Conservation (phyloP, 2,329 filamentous ascomycete genomes). For the Trichoderma gracile region DNA sequence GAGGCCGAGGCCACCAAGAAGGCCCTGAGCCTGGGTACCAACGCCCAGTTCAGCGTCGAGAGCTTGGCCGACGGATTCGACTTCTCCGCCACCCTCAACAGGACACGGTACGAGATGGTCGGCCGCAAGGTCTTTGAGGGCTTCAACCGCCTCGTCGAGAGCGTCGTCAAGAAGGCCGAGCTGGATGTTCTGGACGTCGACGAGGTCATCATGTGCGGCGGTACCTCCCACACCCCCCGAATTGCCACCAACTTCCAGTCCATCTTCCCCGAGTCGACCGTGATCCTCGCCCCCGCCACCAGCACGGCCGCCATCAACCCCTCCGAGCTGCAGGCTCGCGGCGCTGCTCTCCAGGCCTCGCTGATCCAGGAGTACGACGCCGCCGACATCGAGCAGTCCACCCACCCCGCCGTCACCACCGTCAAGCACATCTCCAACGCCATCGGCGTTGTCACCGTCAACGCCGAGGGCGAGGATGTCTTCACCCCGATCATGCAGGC, state of each 20-base stretch:
- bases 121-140: slow-evolving; percentile 83
- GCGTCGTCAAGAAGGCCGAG: slow-evolving; percentile 85
- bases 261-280: slow-evolving; percentile 79
- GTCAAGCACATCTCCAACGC: slow-evolving; percentile 87
- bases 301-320: slow-evolving; percentile 81
- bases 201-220: slow-evolving; percentile 90
- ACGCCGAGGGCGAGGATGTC: slow-evolving; percentile 59
- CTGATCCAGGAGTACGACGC: slow-evolving; percentile 92
- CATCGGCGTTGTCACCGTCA: slow-evolving; percentile 77
- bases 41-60: slow-evolving; percentile 91
- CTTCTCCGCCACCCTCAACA: slow-evolving; percentile 89
- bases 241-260: slow-evolving; percentile 77
- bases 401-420: slow-evolving; percentile 90
- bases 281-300: slow-evolving; percentile 81
- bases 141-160: slow-evolving; percentile 81
- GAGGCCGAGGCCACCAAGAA: slow-evolving; percentile 93
- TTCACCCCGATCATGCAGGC: slow-evolving; percentile 81
- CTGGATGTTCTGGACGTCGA: slow-evolving; percentile 91
- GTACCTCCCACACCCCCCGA: slow-evolving; percentile 89
- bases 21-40: slow-evolving; percentile 81
- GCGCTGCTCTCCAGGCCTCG: slow-evolving; percentile 92
- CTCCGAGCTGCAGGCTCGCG: slow-evolving; percentile 82
- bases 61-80: slow-evolving; percentile 85
- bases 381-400: slow-evolving; percentile 92
- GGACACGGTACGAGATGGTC: slow-evolving; percentile 88